Evolutionary conservation across 345 rosid species (phyloP).

Genomic region (Populus simonii): DNA sequence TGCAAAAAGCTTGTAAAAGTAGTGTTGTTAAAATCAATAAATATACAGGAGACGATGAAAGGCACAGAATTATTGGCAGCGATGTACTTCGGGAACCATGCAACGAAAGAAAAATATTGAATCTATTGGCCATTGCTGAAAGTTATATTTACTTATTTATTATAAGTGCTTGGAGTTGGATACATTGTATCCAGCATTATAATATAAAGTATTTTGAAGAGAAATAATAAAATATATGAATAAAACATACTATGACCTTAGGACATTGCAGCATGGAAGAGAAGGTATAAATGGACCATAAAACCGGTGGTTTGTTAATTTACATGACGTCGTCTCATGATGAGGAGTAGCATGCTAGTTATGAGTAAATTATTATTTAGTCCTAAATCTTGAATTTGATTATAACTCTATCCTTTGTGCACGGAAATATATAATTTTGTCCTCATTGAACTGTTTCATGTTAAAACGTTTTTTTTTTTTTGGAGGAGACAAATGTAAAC

Average conservation of each 20-base stretch:
- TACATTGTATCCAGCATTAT: not conserved
- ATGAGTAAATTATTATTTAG: not conserved
- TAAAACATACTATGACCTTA: not conserved
- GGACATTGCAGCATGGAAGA: not conserved
- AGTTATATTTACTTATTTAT: too few relatives aligned
- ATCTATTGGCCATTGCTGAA: not conserved
- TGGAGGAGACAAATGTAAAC: too few relatives aligned
- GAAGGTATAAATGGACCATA: not conserved
- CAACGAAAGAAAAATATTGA: not conserved
- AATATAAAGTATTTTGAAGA: not conserved
- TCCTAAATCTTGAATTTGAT: not conserved
- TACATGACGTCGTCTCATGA: too few relatives aligned
- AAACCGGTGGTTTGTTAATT: not conserved
- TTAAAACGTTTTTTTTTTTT: too few relatives aligned
- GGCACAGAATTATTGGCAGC: too few relatives aligned
- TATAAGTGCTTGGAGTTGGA: not conserved
- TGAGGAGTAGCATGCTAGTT: too few relatives aligned
- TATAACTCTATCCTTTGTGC: not conserved
- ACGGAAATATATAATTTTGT: too few relatives aligned
- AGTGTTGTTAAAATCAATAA: not conserved
- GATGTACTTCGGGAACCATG: too few relatives aligned
- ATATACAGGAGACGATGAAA: too few relatives aligned
- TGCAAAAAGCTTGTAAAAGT: not conserved
- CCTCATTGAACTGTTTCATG: not conserved
- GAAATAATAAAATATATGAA: not conserved